These are phyloP conservation scores for Fusarium tupiense DNA, from an alignment of 2,329 filamentous ascomycete genomes.

Conservation along the genomic window DNA sequence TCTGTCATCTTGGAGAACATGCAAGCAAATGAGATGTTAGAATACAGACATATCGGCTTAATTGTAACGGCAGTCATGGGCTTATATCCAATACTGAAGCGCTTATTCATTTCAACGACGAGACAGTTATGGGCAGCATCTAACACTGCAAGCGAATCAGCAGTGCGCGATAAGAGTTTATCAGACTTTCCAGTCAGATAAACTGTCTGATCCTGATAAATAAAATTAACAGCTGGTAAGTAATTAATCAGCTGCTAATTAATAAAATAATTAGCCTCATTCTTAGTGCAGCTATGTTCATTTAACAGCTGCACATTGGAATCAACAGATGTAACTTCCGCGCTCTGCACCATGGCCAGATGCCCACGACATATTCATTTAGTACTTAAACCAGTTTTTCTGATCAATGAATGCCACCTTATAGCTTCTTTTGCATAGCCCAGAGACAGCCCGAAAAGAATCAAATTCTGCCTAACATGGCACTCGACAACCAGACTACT, in stretches of 20 bases:
- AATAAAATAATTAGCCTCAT: accelerated
- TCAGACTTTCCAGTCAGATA: neutral
- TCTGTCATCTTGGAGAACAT: neutral
- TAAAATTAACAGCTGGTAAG: neutral
- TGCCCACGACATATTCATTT: neutral
- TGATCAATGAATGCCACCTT: neutral
- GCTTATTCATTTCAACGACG: neutral
- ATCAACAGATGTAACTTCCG: neutral
- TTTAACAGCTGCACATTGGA: neutral
- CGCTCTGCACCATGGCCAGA: no score
- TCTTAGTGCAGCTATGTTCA: no score
- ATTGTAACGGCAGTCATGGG: neutral
- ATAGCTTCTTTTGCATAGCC: neutral
- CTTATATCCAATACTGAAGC: neutral
- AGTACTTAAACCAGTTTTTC: neutral
- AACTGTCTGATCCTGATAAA: neutral
- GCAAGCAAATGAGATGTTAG: neutral
- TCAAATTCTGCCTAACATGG: neutral
- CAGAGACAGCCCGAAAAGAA: neutral
- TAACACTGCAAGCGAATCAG: neutral
- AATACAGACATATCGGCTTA: no score
- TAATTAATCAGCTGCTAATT: neutral
- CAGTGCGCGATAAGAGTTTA: neutral
- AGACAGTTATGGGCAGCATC: neutral
- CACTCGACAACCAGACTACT: neutral